Evolutionary conservation across 768 basidiomycete species (phyloP), one percentile per base, ranked within the genome.

Genomic region (Trametes sanguinea): DNA sequence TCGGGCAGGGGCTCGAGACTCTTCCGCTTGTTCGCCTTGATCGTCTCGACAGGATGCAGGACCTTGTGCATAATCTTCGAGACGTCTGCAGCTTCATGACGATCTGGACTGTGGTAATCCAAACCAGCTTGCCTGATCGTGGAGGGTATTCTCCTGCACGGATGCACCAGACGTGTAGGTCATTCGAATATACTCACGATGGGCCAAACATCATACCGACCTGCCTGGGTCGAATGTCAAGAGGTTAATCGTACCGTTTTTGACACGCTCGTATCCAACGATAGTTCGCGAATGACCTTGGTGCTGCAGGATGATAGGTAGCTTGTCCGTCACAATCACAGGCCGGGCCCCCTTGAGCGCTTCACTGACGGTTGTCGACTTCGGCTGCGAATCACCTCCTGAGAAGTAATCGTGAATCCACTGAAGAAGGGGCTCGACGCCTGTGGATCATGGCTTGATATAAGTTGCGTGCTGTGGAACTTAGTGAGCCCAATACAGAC

Each of bases 231-330:
- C 92, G 64, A 94, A 92, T 6, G 83, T 77, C 13, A 96, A 77
- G 8, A 97, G 79, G 64, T 84, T 87, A 42, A 83, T 77, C 11
- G 76, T 73, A 6, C 85, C 87, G 14, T 77, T 77, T 66, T 80
- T 83, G 55, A 77, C 78, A 42, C 87, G 74, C 72, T 95, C 92
- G 67, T 89, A 95, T 1, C 94, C 94, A 2, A 97, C 81, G 11
- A 97, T 85, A 4, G 89, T 88, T 29, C 90, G 76, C n/a, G 94
- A 97, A 75, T 97, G 94, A 0, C 93, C 92, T 6, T 80, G 72
- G 68, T 92, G 86, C 77, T 96, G 88, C 52, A 96, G 76, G 45
- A 96, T 87, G 33, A 97, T 69, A 8, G 94, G 94, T 83, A 93
- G 87, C 67, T 82, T 85, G 22, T 83, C 73, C 0, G 90, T 88